These are phyloP conservation scores for Triticum monococcum DNA, from an alignment of 176 grass and related monocot genomes.

Conservation along the genomic window DNA sequence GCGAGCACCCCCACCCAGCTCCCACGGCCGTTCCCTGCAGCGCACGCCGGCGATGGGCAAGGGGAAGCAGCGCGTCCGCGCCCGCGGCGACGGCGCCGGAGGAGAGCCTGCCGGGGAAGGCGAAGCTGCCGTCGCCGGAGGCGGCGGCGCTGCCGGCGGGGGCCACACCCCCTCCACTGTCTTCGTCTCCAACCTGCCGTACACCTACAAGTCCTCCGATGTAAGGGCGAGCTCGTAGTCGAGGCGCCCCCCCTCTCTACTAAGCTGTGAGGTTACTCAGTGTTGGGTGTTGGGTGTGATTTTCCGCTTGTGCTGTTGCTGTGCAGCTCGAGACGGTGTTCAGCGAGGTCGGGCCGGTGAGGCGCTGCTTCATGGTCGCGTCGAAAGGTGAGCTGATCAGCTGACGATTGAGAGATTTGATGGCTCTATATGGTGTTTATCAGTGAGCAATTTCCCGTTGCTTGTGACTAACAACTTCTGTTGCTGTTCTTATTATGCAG, in stretches of 20 bases:
- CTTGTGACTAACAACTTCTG: not conserved
- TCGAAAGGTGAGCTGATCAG: constrained; percentile 46
- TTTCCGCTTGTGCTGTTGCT: not conserved
- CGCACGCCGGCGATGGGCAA: constrained; percentile 63
- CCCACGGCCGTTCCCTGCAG: constrained; percentile 10
- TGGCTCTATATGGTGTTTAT: not conserved
- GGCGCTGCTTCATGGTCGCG: constrained; percentile 92
- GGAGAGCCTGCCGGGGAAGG: not conserved
- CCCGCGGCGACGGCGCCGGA: not conserved
- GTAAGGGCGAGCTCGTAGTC: constrained; percentile 25
- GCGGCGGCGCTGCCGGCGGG: not conserved
- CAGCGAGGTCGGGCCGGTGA: constrained; percentile 86
- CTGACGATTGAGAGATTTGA: not conserved
- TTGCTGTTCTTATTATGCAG: constrained; percentile 32
- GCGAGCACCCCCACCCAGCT: not conserved
- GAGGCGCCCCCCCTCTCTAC: not conserved
- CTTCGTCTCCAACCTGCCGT: constrained; percentile 86
- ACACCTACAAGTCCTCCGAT: constrained; percentile 79
- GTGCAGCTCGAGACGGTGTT: constrained; percentile 81
- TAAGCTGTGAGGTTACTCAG: not conserved
- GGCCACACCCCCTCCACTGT: constrained; percentile 72
- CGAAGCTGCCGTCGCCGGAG: not conserved
- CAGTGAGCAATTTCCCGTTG: not conserved
- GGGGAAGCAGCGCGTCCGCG: constrained; percentile 55
- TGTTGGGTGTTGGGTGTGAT: not conserved